phyloP scores from a whole-genome alignment of 495 filamentous ascomycete genomes.

The Aspergillus saccharolyticus region DNA sequence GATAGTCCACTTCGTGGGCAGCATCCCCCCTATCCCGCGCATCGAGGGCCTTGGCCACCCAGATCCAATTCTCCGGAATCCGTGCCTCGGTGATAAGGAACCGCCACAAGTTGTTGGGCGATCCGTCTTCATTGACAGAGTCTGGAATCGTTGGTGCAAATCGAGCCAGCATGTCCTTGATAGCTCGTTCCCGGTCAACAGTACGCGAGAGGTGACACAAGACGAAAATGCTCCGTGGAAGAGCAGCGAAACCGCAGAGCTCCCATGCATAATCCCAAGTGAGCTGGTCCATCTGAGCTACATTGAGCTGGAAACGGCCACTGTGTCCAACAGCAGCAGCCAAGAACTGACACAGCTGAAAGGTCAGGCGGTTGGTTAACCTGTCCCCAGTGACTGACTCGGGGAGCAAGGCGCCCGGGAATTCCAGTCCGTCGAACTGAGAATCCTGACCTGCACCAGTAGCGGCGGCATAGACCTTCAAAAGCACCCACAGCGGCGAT shows the following conservation, averaged over 20 bases:
- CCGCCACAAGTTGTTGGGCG: constrained; percentile 42
- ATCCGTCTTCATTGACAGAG: constrained; percentile 53
- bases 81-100: constrained; percentile 56
- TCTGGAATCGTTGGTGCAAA: constrained; percentile 40
- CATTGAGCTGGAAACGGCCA: constrained; percentile 31
- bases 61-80: constrained; percentile 73
- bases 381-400: constrained; percentile 60
- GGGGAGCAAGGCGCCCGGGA: constrained; percentile 36
- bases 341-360: constrained; percentile 66
- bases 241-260: constrained; percentile 61
- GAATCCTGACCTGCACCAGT: constrained; percentile 14
- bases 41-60: constrained; percentile 79
- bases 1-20: constrained; percentile 62
- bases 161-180: constrained; percentile 65
- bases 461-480: constrained; percentile 69
- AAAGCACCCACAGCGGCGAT: constrained; percentile 78
- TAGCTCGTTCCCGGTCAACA: constrained; percentile 55
- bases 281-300: constrained; percentile 53
- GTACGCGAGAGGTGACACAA: constrained; percentile 68
- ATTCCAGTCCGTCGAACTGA: constrained; percentile 19
- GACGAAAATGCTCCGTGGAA: constrained; percentile 66
- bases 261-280: constrained; percentile 68
- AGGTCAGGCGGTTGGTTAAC: constrained; percentile 68
- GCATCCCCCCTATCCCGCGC: constrained; percentile 65
- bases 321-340: constrained; percentile 48